These are phyloP conservation scores for Malassezia vespertilionis DNA, from an alignment of 1,284 basidiomycete genomes.

Conservation along the genomic window DNA sequence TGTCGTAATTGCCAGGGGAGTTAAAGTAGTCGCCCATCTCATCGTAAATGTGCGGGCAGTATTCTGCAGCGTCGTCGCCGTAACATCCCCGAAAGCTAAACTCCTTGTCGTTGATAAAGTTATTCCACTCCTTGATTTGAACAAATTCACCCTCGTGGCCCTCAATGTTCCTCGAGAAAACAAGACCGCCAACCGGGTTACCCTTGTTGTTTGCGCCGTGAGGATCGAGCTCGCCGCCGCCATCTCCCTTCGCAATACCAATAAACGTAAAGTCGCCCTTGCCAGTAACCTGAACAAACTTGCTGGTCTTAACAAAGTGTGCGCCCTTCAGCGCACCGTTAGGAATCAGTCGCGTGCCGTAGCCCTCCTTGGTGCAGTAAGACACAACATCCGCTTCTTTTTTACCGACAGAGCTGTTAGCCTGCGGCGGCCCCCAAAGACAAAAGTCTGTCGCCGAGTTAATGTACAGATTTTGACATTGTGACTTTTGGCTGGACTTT, in stretches of 20 bases:
- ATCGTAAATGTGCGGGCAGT: slow-evolving; percentile 45
- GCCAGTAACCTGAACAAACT: slow-evolving; percentile 62
- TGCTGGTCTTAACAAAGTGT: slow-evolving; percentile 59
- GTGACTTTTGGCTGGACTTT: slow-evolving; percentile 20
- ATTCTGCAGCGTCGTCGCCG: slow-evolving; percentile 28
- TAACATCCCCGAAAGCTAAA: slow-evolving; percentile 45
- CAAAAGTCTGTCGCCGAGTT: slow-evolving; percentile 40
- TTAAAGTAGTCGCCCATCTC: slow-evolving; percentile 37
- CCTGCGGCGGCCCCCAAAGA: slow-evolving; percentile 29
- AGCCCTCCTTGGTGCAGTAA: slow-evolving; percentile 56
- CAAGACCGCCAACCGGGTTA: slow-evolving; percentile 35
- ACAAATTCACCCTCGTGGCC: slow-evolving; percentile 34
- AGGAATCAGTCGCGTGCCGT: slow-evolving; percentile 59
- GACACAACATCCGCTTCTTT: slow-evolving; percentile 57
- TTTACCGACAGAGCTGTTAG: slow-evolving; percentile 23
- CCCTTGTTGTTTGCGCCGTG: slow-evolving; percentile 39
- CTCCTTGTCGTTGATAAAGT: slow-evolving; percentile 39
- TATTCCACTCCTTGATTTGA: slow-evolving; percentile 42
- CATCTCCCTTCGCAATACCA: slow-evolving; percentile 37
- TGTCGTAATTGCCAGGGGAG: slow-evolving; percentile 38
- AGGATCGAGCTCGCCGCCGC: slow-evolving; percentile 48
- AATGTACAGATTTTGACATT: slow-evolving; percentile 42
- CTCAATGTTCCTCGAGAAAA: slow-evolving; percentile 25
- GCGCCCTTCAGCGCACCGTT: slow-evolving; percentile 61
- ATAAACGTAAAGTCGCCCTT: slow-evolving; percentile 48